Conservation (phyloP, 768 basidiomycete genomes). For the Boletus reticuloceps region DNA sequence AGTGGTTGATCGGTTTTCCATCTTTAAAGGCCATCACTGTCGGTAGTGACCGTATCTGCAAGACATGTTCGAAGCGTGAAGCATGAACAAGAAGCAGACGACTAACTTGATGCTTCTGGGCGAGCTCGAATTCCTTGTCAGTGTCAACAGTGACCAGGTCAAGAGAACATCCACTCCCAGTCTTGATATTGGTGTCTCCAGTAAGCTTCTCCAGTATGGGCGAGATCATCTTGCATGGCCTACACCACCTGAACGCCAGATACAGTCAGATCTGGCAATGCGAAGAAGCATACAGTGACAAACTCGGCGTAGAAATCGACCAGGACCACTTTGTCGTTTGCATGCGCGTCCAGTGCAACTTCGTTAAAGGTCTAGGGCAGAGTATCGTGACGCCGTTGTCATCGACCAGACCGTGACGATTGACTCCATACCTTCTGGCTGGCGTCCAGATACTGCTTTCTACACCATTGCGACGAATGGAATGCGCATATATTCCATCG, state of each 20-base stretch:
- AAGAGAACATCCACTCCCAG: constrained; percentile 54
- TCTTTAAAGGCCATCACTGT: constrained; percentile 77
- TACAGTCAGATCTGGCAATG: constrained; percentile 1
- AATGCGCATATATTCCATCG: constrained; percentile 27
- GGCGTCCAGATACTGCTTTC: constrained; percentile 44
- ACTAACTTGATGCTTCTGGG: constrained; percentile 45
- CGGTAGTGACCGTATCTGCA: constrained; percentile 69
- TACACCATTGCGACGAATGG: constrained; percentile 37
- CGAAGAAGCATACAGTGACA: constrained; percentile 24
- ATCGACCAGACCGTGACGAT: not conserved
- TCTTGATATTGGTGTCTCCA: constrained; percentile 38
- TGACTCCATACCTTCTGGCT: constrained; percentile 37
- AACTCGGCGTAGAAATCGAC: constrained; percentile 85
- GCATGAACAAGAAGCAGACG: not conserved
- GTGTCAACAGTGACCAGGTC: constrained; percentile 74
- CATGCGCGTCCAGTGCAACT: constrained; percentile 27
- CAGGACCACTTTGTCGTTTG: constrained; percentile 54
- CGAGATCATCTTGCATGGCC: constrained; percentile 70
- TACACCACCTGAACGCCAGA: constrained; percentile 60
- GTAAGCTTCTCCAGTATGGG: constrained; percentile 67
- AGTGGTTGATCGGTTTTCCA: constrained; percentile 56
- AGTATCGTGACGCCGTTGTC: not conserved
- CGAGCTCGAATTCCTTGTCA: constrained; percentile 53
- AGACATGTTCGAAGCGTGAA: not conserved
- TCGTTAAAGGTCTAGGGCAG: constrained; percentile 34